Evolutionary conservation across 495 filamentous ascomycete species (phyloP), one percentile per base, ranked within the genome.

Genomic region (Podospora appendiculata): DNA sequence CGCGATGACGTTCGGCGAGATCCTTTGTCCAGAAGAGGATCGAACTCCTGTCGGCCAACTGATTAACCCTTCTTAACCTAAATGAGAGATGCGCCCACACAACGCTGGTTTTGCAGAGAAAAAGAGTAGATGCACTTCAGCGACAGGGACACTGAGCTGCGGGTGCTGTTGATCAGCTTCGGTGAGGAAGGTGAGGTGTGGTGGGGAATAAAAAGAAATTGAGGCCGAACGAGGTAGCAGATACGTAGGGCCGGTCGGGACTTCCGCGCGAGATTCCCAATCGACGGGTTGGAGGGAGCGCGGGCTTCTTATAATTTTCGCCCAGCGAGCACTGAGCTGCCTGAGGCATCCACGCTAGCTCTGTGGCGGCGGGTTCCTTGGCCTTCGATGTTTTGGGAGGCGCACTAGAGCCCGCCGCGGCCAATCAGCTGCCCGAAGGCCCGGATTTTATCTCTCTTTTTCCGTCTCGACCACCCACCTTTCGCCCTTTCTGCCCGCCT

Each of bases 221-320:
- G 58, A 63, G 62, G 66, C 66, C 66, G 55, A 61, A 69, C 59
- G 64, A 63, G 60, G 65, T 60, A 58, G 57, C 57, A 64, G 57
- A 56, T 65, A 68, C 64, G 65, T 64, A 70, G 61, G 65, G 68
- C 69, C 72, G 71, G 71, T 74, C 71, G 69, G 70, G 66, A 66
- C 66, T 70, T 75, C 71, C 72, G 63, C 68, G 66, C 67, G 63
- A 66, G 65, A 68, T 55, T 61, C 65, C 65, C 63, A 61, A 74
- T 69, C 63, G 53, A 62, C 44, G 60, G 59, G 63, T 58, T 64
- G 70, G 71, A 66, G 74, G 74, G 70, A 67, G 67, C 65, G 61
- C 53, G 52, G 41, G 46, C 63, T 70, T 65, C 64, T 77, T 77
- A 77, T 77, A 77, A 67, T 74, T 72, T 70, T 73, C 12, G 44